These are phyloP conservation scores for Acacia confusa DNA, from an alignment of 306 rosid genomes.

Conservation along the genomic window DNA sequence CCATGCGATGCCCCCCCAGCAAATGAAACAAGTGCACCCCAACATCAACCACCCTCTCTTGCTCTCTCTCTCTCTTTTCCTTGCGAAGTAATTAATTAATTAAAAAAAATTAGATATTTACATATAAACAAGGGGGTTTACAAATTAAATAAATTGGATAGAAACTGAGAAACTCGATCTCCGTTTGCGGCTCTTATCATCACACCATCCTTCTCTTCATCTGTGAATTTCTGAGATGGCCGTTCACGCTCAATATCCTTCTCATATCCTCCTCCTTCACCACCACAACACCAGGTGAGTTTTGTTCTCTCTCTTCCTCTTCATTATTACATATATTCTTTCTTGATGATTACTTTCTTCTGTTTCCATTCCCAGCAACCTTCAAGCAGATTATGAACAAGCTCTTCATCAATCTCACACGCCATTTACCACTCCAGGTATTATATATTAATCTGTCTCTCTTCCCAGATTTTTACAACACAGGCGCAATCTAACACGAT, in stretches of 20 bases:
- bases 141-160: not conserved
- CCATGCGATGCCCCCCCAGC: conserved; percentile 41
- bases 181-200: not conserved
- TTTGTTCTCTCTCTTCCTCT: not conserved
- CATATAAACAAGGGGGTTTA: not conserved
- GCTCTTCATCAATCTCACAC: conserved; percentile 58
- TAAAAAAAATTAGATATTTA: not conserved
- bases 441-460: not conserved
- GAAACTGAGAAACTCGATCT: too few species aligned
- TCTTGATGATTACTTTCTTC: too few species aligned
- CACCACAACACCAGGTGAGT: conserved; percentile 60
- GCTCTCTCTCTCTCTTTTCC: conserved; percentile 1
- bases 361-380: conserved; percentile 46
- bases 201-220: not conserved
- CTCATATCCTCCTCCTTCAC: conserved; percentile 60
- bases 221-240: conserved; percentile 43
- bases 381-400: conserved; percentile 60
- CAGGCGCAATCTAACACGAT: too few species aligned
- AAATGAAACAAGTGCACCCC: conserved; percentile 44
- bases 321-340: too few species aligned
- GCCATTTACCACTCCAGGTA: conserved; percentile 62
- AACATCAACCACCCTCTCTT: conserved; percentile 32
- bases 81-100: not conserved
- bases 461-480: not conserved
- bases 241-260: conserved; percentile 96